Percentiles rank a stretch among this genome's conserved stretches.
phyloP scores from a whole-genome alignment of 2,329 filamentous ascomycete genomes.

The Colletotrichum destructivum region DNA sequence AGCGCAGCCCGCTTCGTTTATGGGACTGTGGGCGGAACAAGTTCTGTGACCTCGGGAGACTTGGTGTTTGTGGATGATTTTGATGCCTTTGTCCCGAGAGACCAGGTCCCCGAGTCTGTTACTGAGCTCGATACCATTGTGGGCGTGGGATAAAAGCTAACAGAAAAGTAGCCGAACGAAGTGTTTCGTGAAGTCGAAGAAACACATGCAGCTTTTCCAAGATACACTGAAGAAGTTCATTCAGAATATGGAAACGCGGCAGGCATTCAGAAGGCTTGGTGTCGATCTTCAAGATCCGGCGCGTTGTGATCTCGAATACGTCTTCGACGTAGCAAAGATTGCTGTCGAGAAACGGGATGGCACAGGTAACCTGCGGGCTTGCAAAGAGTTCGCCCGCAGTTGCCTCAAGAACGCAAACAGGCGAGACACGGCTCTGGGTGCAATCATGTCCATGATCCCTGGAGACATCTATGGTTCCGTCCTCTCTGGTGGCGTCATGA shows the following conservation, averaged over 20 bases:
- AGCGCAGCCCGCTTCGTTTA: neutral
- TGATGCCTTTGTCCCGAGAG: neutral
- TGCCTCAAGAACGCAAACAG: constrained; percentile 7
- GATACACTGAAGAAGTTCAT: neutral
- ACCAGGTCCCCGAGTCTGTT: neutral
- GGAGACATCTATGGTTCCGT: constrained; percentile 20
- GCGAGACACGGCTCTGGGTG: constrained; percentile 11
- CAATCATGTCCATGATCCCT: constrained; percentile 17
- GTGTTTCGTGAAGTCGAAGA: neutral
- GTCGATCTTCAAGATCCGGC: neutral
- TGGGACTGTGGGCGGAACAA: neutral
- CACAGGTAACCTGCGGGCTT: constrained; percentile 9
- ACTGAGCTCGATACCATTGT: neutral
- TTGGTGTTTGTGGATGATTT: neutral
- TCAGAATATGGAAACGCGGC: neutral
- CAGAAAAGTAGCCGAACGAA: neutral
- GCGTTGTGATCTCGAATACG: neutral
- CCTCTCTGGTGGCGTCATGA: constrained; percentile 22
- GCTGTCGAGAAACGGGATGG: neutral
- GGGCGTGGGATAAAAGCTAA: neutral
- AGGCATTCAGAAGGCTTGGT: neutral
- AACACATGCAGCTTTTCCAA: neutral
- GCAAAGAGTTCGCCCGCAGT: constrained; percentile 18
- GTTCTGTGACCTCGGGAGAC: neutral
- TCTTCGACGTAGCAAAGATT: neutral